Conservation (phyloP, 164 flowering plant genomes). For the Vitis vinifera region DNA sequence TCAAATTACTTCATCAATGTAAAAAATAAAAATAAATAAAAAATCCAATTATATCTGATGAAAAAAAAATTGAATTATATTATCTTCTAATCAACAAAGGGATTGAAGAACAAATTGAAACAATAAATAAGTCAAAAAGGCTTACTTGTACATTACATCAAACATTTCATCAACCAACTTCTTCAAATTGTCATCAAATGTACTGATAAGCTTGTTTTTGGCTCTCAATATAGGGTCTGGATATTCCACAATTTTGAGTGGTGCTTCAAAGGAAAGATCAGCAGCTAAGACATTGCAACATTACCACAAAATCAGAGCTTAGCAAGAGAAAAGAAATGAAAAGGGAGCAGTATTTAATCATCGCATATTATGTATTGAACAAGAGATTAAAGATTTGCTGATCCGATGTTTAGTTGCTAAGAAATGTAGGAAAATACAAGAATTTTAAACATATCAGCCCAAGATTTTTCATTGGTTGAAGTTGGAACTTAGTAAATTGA, state of each 20-base stretch:
- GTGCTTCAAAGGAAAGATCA: slow-evolving; percentile 68
- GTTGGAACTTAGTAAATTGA: too few species aligned
- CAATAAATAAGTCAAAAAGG: slow-evolving; percentile 5
- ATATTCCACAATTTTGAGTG: slow-evolving; percentile 79
- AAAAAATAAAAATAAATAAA: too few species aligned
- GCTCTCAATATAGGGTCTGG: slow-evolving; percentile 84
- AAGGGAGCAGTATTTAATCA: neutral
- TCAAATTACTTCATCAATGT: too few species aligned
- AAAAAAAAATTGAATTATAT: neutral
- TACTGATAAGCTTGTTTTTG: slow-evolving; percentile 63
- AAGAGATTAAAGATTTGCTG: too few species aligned
- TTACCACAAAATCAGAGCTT: slow-evolving; percentile 1
- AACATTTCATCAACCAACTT: slow-evolving; percentile 86
- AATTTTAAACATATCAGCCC: too few species aligned
- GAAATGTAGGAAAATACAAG: too few species aligned
- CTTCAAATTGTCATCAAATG: slow-evolving; percentile 80
- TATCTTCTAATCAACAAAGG: neutral
- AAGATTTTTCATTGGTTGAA: too few species aligned
- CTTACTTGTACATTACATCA: slow-evolving; percentile 94
- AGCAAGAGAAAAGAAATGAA: neutral
- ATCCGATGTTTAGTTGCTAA: too few species aligned
- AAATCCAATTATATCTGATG: too few species aligned
- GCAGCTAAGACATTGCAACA: slow-evolving; percentile 40
- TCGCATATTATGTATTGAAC: too few species aligned
- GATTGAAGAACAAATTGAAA: neutral